A percentile compares a stretch with the other conserved stretches of the same genome.
These are phyloP conservation scores for Vigna angularis DNA, from an alignment of 306 rosid species.

Conservation along the genomic window DNA sequence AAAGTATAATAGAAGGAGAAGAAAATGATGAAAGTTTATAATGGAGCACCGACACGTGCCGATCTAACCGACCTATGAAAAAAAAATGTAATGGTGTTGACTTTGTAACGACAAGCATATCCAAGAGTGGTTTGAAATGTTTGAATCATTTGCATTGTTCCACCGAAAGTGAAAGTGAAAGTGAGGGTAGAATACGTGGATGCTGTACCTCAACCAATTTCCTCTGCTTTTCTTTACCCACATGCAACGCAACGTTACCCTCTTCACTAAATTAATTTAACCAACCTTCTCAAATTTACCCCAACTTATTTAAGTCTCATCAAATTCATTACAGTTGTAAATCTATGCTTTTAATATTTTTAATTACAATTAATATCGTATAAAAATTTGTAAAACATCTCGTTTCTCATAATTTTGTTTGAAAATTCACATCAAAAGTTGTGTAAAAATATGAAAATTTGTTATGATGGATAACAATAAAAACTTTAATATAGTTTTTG, in stretches of 20 bases:
- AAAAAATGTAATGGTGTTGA: slow-evolving; percentile 60
- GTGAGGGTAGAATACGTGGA: slow-evolving; percentile 46
- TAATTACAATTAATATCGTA: too few species aligned
- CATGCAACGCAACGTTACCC: background rate
- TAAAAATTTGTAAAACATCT: too few species aligned
- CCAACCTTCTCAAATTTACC: too few species aligned
- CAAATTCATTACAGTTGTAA: too few species aligned
- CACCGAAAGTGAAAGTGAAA: slow-evolving; percentile 84
- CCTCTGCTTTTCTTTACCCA: background rate
- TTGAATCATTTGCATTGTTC: slow-evolving; percentile 38
- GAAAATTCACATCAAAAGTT: too few species aligned
- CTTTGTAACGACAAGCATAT: slow-evolving; percentile 45
- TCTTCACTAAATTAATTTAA: background rate
- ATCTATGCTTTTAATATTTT: too few species aligned
- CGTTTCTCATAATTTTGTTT: too few species aligned
- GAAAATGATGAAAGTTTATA: slow-evolving; percentile 40
- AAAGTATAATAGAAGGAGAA: slow-evolving; percentile 6
- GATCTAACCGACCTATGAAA: slow-evolving; percentile 67
- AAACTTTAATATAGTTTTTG: too few species aligned
- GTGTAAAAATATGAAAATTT: too few species aligned
- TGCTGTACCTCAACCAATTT: slow-evolving; percentile 35
- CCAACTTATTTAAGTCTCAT: too few species aligned
- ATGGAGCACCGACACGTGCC: slow-evolving; percentile 84
- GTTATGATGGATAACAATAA: too few species aligned
- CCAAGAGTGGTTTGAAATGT: slow-evolving; percentile 37